Evolutionary conservation across 2,329 filamentous ascomycete species (phyloP).

Genomic region (Paecilomyces variotii): DNA sequence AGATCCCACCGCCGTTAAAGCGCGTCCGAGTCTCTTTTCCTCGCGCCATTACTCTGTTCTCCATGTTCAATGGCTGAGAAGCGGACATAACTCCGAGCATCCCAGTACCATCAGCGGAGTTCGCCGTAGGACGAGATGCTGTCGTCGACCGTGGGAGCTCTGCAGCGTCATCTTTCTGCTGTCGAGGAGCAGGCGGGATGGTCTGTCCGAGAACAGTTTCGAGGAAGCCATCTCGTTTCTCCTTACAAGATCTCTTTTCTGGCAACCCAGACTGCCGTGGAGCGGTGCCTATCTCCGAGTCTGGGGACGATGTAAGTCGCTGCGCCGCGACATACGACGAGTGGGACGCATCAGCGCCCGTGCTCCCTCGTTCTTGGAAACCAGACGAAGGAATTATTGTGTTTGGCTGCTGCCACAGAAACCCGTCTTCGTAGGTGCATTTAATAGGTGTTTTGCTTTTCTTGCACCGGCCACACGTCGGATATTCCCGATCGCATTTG

Average conservation of each 20-base stretch:
- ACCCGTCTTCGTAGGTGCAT: conserved; percentile 35
- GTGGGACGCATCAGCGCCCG: conserved; percentile 4
- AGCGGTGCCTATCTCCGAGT: conserved; percentile 22
- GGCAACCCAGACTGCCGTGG: conserved; percentile 13
- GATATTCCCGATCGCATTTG: conserved; percentile 36
- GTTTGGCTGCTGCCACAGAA: conserved; percentile 31
- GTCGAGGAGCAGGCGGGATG: conserved; percentile 3
- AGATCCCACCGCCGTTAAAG: conserved; percentile 33
- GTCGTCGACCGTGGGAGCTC: neutral
- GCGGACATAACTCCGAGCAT: conserved; percentile 17
- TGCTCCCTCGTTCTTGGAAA: conserved; percentile 11
- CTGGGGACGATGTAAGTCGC: neutral
- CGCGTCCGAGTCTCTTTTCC: conserved; percentile 33
- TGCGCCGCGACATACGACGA: conserved; percentile 1
- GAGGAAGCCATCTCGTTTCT: conserved; percentile 23
- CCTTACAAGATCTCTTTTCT: conserved; percentile 5
- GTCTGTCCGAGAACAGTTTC: conserved; percentile 21
- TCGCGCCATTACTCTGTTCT: conserved; percentile 28
- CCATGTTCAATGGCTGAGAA: conserved; percentile 24
- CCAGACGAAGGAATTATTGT: conserved; percentile 23
- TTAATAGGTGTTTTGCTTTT: conserved; percentile 27
- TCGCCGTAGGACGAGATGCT: neutral
- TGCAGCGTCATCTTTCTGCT: neutral
- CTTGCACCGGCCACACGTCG: conserved; percentile 30
- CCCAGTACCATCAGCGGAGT: conserved; percentile 1